Evolutionary conservation across 176 grass and related monocot genomes (phyloP), one percentile per base, ranked within the genome.

Genomic region (Tuctoria greenei): DNA sequence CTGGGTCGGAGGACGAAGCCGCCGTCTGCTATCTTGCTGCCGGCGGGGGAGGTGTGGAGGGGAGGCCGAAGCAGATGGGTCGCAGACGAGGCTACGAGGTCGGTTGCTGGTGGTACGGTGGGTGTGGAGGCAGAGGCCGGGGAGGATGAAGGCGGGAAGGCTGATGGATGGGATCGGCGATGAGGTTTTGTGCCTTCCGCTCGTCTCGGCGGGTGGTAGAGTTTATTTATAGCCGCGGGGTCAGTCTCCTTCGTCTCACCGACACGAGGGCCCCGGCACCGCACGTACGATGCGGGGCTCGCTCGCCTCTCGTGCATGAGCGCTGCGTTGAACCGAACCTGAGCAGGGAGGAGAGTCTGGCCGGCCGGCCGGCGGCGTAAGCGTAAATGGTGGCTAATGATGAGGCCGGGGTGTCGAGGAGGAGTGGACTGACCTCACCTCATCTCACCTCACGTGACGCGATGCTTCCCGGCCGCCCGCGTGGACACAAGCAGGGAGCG

Each of bases 331-430:
- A n/a, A n/a, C 83, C 74, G 86, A 83, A 83, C 54, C 7, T 17
- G 73, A 34, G 74, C 66, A 4, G 4, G 26, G 41, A 20, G 69
- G 42, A 24, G 16, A n/a, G n/a, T n/a, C n/a, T n/a, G n/a, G n/a
- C n/a, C n/a, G n/a, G 24, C 31, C 52, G 75, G 83, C 57, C 21
- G 67, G 73, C 58, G 76, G 76, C 83, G 78, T 95, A 87, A 95
- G 76, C 83, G 78, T 95, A 87, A 95, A 95, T 91, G 92, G 78
- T 91, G 80, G 64, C 92, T 86, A 89, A 91, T 93, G 81, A 87
- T 86, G 88, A 82, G 88, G 85, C 76, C 51, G 52, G 87, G 74
- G 46, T 34, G 47, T 10, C n/a, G 42, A n/a, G 6, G 47, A 28
- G 41, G 59, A 62, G 31, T 31, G 31, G 31, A 31, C 31, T 31